A percentile compares a stretch with the other conserved stretches of the same genome.
These are phyloP conservation scores for Solanum etuberosum DNA, from an alignment of 257 asterid genomes.

Conservation along the genomic window DNA sequence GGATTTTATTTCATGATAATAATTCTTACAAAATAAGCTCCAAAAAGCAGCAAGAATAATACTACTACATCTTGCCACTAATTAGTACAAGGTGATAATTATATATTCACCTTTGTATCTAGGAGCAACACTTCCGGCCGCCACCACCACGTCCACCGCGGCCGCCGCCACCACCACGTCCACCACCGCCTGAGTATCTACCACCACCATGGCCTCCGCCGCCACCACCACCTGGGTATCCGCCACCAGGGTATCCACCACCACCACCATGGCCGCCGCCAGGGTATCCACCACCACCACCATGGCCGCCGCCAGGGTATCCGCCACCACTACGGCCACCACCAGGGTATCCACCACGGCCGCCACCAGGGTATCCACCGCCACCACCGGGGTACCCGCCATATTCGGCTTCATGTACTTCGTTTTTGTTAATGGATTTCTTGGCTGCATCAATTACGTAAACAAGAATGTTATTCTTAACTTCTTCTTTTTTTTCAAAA, in stretches of 20 bases:
- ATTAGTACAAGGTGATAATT: not conserved
- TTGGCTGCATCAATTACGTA: not conserved
- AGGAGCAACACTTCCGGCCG: not conserved
- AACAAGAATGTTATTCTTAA: not conserved
- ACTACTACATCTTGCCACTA: not conserved
- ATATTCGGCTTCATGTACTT: not conserved
- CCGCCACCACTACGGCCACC: not conserved
- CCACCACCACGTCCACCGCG: not conserved
- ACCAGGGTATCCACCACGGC: not conserved
- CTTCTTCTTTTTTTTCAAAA: not conserved
- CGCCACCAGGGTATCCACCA: conserved; percentile 1
- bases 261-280: not conserved
- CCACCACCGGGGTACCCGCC: not conserved
- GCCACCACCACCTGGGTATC: not conserved
- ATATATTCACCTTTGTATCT: not conserved
- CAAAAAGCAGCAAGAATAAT: not conserved
- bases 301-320: not conserved
- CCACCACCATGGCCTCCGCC: not conserved
- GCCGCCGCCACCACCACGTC: too few relatives aligned
- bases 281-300: not conserved
- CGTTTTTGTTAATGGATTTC: not conserved
- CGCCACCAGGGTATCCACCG: not conserved
- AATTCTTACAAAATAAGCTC: not conserved
- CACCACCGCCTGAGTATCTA: not conserved
- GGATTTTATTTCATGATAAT: not conserved